Evolutionary conservation across 2,329 filamentous ascomycete species (phyloP), one percentile per base, ranked within the genome.

Genomic region (Alternaria ventricosa): DNA sequence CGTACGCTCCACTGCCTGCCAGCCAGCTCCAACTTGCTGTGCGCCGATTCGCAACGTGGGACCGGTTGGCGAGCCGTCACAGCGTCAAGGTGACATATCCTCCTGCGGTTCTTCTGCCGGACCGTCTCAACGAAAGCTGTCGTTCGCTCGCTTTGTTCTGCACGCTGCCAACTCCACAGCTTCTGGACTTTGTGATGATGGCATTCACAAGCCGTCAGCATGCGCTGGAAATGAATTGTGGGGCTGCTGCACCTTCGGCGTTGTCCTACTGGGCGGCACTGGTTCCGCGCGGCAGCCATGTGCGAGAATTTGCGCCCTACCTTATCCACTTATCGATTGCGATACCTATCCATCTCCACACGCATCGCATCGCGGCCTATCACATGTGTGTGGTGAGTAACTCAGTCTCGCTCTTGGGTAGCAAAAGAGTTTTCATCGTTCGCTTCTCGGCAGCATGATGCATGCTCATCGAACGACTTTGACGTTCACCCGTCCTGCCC

Each of bases 251-350:
- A 64, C 50, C 23, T 57, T 60, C 41, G 30, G 57, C 61, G 36
- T 63, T 66, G 55, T 67, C 61, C 62, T 54, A 73, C 68, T 75
- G 73, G 69, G 60, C 61, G 13, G 50, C 58, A 47, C 25, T 33
- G 30, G 57, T 70, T 66, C 71, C 68, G 68, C 71, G 66, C 69
- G 71, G 67, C 70, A 73, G 66, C 65, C 55, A 65, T 57, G 60
- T 63, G 61, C 63, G 61, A 64, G 67, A 67, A 50, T 72, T 71
- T 72, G 65, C 65, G 64, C 67, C 55, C 63, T 71, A 51, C 67
- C 68, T 71, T 76, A 75, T 76, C 75, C 73, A 74, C 75, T 71
- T 76, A 77, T 78, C 76, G 73, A 77, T 77, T 60, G 59, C 75
- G 72, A 77, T 75, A 71, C 54, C 70, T 71, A 68, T 60, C 72